phyloP scores from a whole-genome alignment of 2,329 filamentous ascomycete species.

The Xylaria sp. region DNA sequence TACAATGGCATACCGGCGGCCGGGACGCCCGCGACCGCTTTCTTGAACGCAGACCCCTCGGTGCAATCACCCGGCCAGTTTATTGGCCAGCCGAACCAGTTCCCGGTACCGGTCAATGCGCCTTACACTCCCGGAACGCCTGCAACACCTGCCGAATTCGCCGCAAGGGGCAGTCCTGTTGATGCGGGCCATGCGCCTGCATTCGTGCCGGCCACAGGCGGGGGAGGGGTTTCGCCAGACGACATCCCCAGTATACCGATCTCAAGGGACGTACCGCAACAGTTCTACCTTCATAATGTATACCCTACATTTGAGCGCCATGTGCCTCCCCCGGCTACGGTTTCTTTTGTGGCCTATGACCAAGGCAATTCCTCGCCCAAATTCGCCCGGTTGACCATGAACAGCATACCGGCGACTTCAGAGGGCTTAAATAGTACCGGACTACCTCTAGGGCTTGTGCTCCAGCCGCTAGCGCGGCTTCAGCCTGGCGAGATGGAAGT shows the following conservation, averaged over 20 bases:
- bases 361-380: slow-evolving; percentile 97
- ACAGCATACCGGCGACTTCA: slow-evolving; percentile 82
- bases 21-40: slow-evolving; percentile 58
- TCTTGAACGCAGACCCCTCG: slow-evolving; percentile 58
- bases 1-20: slow-evolving; percentile 69
- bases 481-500: slow-evolving; percentile 85
- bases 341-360: slow-evolving; percentile 91
- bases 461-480: slow-evolving; percentile 84
- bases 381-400: slow-evolving; percentile 86
- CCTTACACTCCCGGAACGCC: slow-evolving; percentile 51
- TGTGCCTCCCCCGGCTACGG: slow-evolving; percentile 82
- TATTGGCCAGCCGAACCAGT: slow-evolving; percentile 58
- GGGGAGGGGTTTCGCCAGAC: slow-evolving; percentile 82
- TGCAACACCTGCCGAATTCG: slow-evolving; percentile 50
- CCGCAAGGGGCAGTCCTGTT: slow-evolving; percentile 43
- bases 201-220: slow-evolving; percentile 62
- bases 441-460: slow-evolving; percentile 80
- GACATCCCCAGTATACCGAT: slow-evolving; percentile 89
- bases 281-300: slow-evolving; percentile 82
- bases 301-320: slow-evolving; percentile 97
- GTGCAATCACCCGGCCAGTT: slow-evolving; percentile 50
- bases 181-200: slow-evolving; percentile 45
- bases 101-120: slow-evolving; percentile 60
- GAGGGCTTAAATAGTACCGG: slow-evolving; percentile 81
- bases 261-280: slow-evolving; percentile 79